These are phyloP conservation scores for Parasitella parasitica DNA, from an alignment of 371 early-diverging fungal species.

Conservation along the genomic window DNA sequence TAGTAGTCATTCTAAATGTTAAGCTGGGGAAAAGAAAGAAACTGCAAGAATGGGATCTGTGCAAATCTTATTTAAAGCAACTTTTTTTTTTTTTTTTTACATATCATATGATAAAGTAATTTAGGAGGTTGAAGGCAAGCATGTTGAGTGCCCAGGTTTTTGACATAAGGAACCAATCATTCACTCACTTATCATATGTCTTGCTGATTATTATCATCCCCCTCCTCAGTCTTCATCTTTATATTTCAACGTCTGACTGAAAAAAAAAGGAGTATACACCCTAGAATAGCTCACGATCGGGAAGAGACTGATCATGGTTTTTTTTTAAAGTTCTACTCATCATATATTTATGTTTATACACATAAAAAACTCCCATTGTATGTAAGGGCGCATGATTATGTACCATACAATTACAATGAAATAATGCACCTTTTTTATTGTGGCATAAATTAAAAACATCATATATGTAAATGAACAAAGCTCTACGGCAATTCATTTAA, in stretches of 20 bases:
- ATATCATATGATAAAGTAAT: conserved; percentile 5
- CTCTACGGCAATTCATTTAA: not conserved
- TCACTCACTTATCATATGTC: not conserved
- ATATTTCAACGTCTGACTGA: not conserved
- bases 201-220: not conserved
- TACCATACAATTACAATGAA: too few species aligned
- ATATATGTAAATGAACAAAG: not conserved
- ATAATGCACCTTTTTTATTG: too few species aligned
- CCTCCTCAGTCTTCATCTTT: not conserved
- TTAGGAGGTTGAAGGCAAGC: not conserved
- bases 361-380: not conserved
- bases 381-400: not conserved
- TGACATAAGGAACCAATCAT: conserved; percentile 13
- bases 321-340: too few species aligned
- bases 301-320: not conserved
- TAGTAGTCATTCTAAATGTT: not conserved
- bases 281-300: not conserved
- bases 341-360: not conserved
- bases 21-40: conserved; percentile 6
- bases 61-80: not conserved
- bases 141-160: not conserved
- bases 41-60: not conserved
- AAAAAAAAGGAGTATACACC: not conserved
- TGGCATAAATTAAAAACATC: not conserved
- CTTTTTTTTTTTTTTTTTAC: not conserved